Evolutionary conservation across 306 rosid species (phyloP).

Genomic region (Corylus americana): DNA sequence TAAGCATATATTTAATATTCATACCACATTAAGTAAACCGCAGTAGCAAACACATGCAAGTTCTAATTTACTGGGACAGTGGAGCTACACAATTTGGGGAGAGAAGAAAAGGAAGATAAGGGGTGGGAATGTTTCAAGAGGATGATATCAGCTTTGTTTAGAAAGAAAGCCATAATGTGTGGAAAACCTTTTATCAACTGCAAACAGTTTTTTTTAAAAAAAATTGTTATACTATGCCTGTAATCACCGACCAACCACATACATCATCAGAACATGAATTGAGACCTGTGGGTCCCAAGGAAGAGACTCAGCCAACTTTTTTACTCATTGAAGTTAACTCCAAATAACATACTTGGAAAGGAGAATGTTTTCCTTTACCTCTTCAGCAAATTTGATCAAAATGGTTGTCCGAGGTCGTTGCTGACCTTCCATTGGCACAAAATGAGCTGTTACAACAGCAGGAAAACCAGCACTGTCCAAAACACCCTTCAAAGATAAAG

Average conservation of each 20-base stretch:
- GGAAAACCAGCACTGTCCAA: constrained; percentile 94
- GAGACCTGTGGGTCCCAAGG: background rate
- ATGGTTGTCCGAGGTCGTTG: constrained; percentile 96
- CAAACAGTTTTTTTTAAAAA: background rate
- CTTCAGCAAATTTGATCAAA: constrained; percentile 89
- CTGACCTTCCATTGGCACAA: constrained; percentile 98
- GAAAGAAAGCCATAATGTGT: background rate
- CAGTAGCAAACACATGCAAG: no score
- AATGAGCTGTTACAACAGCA: constrained; percentile 98
- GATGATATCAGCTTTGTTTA: background rate
- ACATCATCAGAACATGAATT: background rate
- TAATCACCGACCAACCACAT: no score
- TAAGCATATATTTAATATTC: no score
- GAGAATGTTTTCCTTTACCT: constrained; percentile 49
- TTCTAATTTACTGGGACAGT: no score
- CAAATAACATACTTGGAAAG: background rate
- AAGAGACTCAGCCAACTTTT: background rate
- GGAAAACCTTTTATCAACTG: constrained; percentile 5
- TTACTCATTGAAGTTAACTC: background rate
- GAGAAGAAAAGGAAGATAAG: no score
- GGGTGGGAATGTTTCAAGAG: background rate
- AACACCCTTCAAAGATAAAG: constrained; percentile 67
- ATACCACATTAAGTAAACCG: no score
- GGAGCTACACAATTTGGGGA: no score
- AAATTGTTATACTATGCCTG: no score